Base-by-base conservation (phyloP, 2,329 filamentous ascomycete genomes). In the Teratosphaeria zuluensis region DNA sequence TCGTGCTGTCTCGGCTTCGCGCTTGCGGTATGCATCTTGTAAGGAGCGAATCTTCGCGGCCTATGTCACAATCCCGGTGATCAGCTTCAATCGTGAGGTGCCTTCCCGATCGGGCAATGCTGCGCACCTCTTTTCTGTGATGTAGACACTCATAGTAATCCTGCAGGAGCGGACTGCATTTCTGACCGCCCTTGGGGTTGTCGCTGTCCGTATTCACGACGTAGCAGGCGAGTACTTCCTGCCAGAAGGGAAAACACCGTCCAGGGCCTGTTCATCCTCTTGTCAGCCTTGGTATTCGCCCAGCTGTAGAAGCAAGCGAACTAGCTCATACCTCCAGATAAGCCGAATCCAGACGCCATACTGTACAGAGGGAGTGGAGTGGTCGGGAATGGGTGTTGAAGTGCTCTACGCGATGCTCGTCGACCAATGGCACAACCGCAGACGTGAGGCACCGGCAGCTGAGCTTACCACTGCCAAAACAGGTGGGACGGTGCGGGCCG, bases 91-190 rank as follows among this genome's bases (percentile, higher is more conserved):
- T n/a, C 16, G 21, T 48, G 42, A 42, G 12, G 35, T 42, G 35
- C 35, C n/a, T 42, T 5, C n/a, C 35, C n/a, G 9, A 16, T 2
- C 7, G 1, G 42, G 51, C 12, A 33, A 35, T 56, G 28, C 19
- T 7, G 55, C 84, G 59, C 71, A 97, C 94, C 90, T 99, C 94
- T 80, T 99, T 99, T 81, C 88, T 91, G 81, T 99, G 94, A 76
- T 99, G 94, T 72, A 99, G 79, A 77, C 95, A 99, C 80, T 99
- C 94, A 75, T 96, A 95, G 80, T 99, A 99, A 74, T 99, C 94
- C 75, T 99, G 94, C 65, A 97, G 81, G 4, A 85, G 83, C 16
- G 89, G 87, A 19, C 82, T 78, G 75, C 95, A 99, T 78, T 95
- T 95, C 76, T 86, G 88, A 80, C 92, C 94, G 67, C 90, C 90